phyloP scores from a whole-genome alignment of 1,284 basidiomycete genomes.

The Apiotrichum sp. region DNA sequence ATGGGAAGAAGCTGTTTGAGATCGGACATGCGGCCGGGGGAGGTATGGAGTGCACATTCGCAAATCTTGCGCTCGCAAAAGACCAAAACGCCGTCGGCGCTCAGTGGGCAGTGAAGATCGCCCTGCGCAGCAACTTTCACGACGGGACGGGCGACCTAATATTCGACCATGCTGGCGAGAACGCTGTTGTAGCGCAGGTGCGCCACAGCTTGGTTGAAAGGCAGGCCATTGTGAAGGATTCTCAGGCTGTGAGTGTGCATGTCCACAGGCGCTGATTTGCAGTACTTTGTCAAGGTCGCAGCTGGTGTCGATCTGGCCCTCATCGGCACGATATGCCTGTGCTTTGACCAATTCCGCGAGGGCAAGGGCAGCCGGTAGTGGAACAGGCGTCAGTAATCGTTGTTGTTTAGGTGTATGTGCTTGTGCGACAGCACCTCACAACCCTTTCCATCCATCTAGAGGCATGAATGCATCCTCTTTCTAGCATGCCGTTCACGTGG shows the following conservation, averaged over 20 bases:
- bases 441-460: no score
- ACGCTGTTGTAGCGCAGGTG: constrained; percentile 34
- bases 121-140: constrained; percentile 36
- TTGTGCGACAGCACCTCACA: no score
- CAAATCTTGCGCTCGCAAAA: no score
- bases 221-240: constrained; percentile 31
- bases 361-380: not conserved
- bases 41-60: no score
- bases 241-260: constrained; percentile 35
- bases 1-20: constrained; percentile 33
- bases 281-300: constrained; percentile 46
- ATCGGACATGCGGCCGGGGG: not conserved
- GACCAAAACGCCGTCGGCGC: no score
- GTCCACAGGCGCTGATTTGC: constrained; percentile 1
- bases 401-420: no score
- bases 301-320: constrained; percentile 48
- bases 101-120: not conserved
- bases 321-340: constrained; percentile 47
- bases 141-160: constrained; percentile 33
- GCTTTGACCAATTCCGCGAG: constrained; percentile 41
- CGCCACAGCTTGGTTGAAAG: constrained; percentile 31
- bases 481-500: no score
- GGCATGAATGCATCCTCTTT: no score
- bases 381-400: no score
- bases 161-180: constrained; percentile 23